phyloP scores from a whole-genome alignment of 768 basidiomycete species.

The Podaxis mareebaensis region DNA sequence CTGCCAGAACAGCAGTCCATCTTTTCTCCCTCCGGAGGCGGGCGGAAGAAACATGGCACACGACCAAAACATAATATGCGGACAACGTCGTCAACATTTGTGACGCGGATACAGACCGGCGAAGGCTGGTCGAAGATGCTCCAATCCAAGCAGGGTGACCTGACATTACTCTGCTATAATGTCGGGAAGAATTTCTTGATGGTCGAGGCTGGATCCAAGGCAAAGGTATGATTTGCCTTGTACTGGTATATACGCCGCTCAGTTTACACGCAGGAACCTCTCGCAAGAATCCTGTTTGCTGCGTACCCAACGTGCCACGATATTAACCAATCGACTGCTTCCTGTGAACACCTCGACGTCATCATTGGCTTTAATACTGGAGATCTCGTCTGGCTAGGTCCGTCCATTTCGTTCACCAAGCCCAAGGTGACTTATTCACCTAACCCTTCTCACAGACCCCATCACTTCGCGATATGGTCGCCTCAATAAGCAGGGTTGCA shows the following conservation, averaged over 20 bases:
- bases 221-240: conserved; percentile 56
- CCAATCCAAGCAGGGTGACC: conserved; percentile 80
- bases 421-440: conserved; percentile 10
- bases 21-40: conserved; percentile 50
- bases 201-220: conserved; percentile 83
- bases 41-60: conserved; percentile 63
- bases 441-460: conserved; percentile 52
- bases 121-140: conserved; percentile 76
- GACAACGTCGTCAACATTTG: conserved; percentile 90
- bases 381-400: conserved; percentile 96
- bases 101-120: conserved; percentile 79
- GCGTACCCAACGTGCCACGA: conserved; percentile 90
- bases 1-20: conserved; percentile 52
- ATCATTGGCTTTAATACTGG: conserved; percentile 93
- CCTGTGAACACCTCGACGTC: conserved; percentile 78
- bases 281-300: conserved; percentile 83
- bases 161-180: conserved; percentile 87
- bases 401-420: conserved; percentile 20
- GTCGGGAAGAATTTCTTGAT: conserved; percentile 81
- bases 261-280: conserved; percentile 63
- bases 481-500: conserved; percentile 86
- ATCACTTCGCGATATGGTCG: conserved; percentile 80
- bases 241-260: not conserved
- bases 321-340: conserved; percentile 77
- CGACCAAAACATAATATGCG: conserved; percentile 91